Base-by-base conservation (phyloP, 331 rosid species). In the Quercus phellos region DNA sequence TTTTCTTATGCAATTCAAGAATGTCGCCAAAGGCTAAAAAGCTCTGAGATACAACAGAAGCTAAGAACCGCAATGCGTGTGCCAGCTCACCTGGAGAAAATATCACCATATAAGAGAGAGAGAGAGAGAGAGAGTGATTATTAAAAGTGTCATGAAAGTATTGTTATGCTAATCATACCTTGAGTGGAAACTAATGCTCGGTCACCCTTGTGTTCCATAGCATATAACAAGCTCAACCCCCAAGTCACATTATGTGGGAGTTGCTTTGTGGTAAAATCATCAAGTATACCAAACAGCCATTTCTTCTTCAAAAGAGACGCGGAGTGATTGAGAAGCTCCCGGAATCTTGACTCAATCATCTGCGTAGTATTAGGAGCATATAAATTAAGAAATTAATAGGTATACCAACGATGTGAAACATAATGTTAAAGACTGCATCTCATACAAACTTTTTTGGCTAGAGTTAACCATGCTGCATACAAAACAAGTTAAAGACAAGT, bases 31-130 rank as follows among this genome's bases (percentile, higher is more conserved):
- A 94, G 84, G 99, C 99, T 81, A 91, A 90, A 89, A 94, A 92
- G 93, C 99, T 94, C 88, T 94, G 99, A 77, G 98, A 92, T 72
- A 94, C 99, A 74, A 94, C 98, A 82, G 99, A 94, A 60, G 99
- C 99, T 83, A 94, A 83, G 87, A 92, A 94, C 84, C 99, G 91
- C 86, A 94, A 85, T 38, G 99, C 99, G 81, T 92, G 98, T 55
- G 99, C 99, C 83, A 94, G 90, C 81, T 94, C 99, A 77, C 98
- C 98, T 94, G 88, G 55, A 73, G 79, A 79, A 79, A 30, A 34
- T 18, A 66, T 35, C 34, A 4, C 10, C 24, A 18, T 32, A 61
- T 64, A 18, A 74, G 55, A 61, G 70, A 70, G 21, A 14, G 30
- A 61, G 70, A 70, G 21, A 14, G 30, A 58, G 51, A 74, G 55